A percentile compares a stretch with the other conserved stretches of the same genome.
These are phyloP conservation scores for Parascedosporium putredinis DNA, from an alignment of 2,329 filamentous ascomycete genomes.

Conservation along the genomic window DNA sequence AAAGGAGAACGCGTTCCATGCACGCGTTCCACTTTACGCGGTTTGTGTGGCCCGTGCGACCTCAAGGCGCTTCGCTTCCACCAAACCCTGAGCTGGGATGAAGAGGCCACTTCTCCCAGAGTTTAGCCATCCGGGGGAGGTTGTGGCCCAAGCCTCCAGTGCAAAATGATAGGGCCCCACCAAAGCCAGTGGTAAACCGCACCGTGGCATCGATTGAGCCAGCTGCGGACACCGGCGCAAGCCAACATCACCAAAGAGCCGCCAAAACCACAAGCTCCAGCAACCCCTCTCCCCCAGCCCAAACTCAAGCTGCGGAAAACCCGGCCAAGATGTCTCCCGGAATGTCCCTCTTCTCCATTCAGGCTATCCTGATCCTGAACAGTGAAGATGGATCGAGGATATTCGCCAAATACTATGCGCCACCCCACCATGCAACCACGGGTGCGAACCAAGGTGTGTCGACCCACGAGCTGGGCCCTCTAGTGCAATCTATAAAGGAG, in stretches of 20 bases:
- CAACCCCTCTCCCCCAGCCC: not conserved
- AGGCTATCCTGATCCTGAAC: slow-evolving; percentile 68
- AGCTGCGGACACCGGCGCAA: not conserved
- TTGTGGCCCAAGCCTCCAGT: not conserved
- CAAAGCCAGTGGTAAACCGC: slow-evolving; percentile 10
- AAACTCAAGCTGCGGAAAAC: not conserved
- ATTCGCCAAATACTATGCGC: slow-evolving; percentile 84
- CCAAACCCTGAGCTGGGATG: not conserved
- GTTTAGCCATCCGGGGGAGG: not conserved
- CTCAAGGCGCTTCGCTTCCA: not conserved
- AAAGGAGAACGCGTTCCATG: slow-evolving; percentile 8
- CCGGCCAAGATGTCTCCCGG: slow-evolving; percentile 52
- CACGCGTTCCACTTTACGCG: slow-evolving; percentile 16
- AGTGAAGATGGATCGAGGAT: slow-evolving; percentile 84
- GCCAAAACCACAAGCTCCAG: not conserved
- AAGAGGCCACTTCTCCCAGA: not conserved
- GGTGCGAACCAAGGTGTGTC: slow-evolving; percentile 7
- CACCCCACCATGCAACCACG: slow-evolving; percentile 39
- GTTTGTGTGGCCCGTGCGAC: slow-evolving; percentile 7
- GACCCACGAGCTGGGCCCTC: no score
- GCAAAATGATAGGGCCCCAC: slow-evolving; percentile 6
- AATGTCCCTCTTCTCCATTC: slow-evolving; percentile 66
- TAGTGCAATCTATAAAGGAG: no score
- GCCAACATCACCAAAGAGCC: not conserved
- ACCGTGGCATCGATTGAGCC: slow-evolving; percentile 10